Conservation (phyloP, 345 rosid species). For the Schrenkiella parvula region DNA sequence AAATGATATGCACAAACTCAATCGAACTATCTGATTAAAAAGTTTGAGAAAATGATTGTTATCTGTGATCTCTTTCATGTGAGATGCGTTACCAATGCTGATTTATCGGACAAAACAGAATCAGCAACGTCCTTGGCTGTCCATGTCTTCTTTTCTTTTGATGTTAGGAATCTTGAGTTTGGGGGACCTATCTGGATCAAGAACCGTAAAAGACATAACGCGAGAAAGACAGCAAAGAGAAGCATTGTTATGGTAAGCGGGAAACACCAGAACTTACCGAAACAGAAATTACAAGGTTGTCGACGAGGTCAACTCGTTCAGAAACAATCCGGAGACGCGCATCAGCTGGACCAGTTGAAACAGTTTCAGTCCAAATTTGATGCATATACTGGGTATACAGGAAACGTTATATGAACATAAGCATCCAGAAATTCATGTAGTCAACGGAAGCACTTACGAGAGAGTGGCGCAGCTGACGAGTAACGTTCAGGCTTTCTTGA, state of each 20-base stretch:
- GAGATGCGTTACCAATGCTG: conserved; percentile 65
- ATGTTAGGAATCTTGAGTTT: conserved; percentile 61
- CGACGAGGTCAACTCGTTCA: conserved; percentile 79
- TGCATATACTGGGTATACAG: background rate
- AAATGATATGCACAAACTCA: background rate
- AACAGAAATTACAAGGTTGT: conserved; percentile 81
- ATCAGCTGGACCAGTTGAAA: conserved; percentile 57
- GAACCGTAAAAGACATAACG: conserved; percentile 32
- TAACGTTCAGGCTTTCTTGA: conserved; percentile 97
- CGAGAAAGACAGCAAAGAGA: background rate
- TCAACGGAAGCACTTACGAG: conserved; percentile 51
- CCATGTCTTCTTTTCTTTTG: conserved; percentile 82
- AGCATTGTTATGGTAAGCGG: background rate
- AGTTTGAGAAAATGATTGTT: background rate
- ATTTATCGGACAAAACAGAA: conserved; percentile 87
- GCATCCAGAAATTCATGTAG: background rate
- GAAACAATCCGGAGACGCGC: conserved; percentile 89
- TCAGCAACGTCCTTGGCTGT: conserved; percentile 86
- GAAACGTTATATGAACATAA: background rate
- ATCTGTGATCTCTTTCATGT: background rate
- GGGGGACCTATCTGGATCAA: conserved; percentile 95
- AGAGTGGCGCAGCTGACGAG: conserved; percentile 93
- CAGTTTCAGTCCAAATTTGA: conserved; percentile 3
- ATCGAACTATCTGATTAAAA: background rate
- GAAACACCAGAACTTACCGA: conserved; percentile 43